Conservation (phyloP, 2,329 filamentous ascomycete genomes). For the Neophaeococcomyces mojaviensis region DNA sequence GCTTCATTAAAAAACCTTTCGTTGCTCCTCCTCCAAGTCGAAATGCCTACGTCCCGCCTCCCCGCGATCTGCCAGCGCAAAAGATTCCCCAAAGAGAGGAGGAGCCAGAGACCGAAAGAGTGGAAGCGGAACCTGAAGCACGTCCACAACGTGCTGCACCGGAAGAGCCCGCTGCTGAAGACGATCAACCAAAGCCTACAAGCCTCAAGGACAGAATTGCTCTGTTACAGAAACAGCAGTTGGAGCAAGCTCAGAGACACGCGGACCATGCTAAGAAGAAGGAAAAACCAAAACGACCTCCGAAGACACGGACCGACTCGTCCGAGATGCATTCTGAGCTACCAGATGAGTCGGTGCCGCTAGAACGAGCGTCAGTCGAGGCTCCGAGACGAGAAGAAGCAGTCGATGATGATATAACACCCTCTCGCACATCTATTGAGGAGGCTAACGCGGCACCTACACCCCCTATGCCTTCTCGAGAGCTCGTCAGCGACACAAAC, state of each 20-base stretch:
- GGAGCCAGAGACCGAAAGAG: constrained; percentile 52
- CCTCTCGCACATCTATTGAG: constrained; percentile 16
- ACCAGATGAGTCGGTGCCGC: constrained; percentile 21
- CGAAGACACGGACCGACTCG: constrained; percentile 56
- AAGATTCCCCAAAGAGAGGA: constrained; percentile 83
- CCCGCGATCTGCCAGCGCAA: constrained; percentile 57
- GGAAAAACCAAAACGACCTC: constrained; percentile 74
- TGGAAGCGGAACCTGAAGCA: constrained; percentile 27
- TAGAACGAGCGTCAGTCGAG: constrained; percentile 21
- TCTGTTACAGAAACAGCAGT: constrained; percentile 83
- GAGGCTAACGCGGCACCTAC: constrained; percentile 10
- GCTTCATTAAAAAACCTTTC: constrained; percentile 94
- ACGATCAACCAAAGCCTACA: constrained; percentile 82
- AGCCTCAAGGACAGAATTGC: constrained; percentile 95
- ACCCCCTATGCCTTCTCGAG: constrained; percentile 36
- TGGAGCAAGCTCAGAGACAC: constrained; percentile 77
- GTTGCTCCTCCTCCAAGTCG: constrained; percentile 90
- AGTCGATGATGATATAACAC: constrained; percentile 28
- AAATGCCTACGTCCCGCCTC: constrained; percentile 78
- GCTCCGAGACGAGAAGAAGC: constrained; percentile 26
- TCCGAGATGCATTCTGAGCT: constrained; percentile 16
- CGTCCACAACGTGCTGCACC: constrained; percentile 13
- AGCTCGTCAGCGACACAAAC: constrained; percentile 54
- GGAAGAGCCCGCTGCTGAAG: constrained; percentile 38
- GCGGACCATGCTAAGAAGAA: constrained; percentile 72